Conservation (phyloP, 768 basidiomycete species). For the Suillus hirtellus region DNA sequence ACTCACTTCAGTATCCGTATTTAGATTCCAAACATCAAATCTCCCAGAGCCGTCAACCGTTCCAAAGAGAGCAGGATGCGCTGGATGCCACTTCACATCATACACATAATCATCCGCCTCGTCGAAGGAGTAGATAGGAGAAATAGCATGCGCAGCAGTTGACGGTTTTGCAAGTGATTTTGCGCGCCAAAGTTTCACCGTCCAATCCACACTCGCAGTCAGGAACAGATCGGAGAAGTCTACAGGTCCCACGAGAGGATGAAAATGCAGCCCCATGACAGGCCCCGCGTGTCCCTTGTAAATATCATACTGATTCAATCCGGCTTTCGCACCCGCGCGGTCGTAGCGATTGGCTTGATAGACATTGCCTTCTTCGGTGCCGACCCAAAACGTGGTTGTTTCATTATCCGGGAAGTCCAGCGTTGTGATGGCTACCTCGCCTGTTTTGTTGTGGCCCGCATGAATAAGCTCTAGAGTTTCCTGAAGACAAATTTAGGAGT, state of each 20-base stretch:
- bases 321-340: conserved; percentile 95
- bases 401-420: conserved; percentile 96
- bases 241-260: conserved; percentile 86
- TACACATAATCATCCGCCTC: conserved; percentile 99
- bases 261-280: conserved; percentile 93
- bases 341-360: conserved; percentile 98
- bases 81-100: conserved; percentile 97
- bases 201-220: conserved; percentile 95
- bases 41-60: conserved; percentile 93
- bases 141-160: conserved; percentile 50
- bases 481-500: conserved; percentile 38
- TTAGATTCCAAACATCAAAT: conserved; percentile 98
- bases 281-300: conserved; percentile 94
- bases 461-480: conserved; percentile 93
- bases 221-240: conserved; percentile 97
- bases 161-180: conserved; percentile 76
- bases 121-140: conserved; percentile 91
- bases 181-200: conserved; percentile 93
- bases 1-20: conserved; percentile 92
- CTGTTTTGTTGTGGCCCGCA: conserved; percentile 92
- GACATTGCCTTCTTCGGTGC: conserved; percentile 96
- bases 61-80: conserved; percentile 92
- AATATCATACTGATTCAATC: conserved; percentile 88
- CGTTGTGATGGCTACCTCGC: conserved; percentile 92
- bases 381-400: conserved; percentile 96